Percentiles rank a stretch among this genome's conserved stretches.
Conservation (phyloP, 2,329 filamentous ascomycete genomes). For the Sordariomycetes sp. region DNA sequence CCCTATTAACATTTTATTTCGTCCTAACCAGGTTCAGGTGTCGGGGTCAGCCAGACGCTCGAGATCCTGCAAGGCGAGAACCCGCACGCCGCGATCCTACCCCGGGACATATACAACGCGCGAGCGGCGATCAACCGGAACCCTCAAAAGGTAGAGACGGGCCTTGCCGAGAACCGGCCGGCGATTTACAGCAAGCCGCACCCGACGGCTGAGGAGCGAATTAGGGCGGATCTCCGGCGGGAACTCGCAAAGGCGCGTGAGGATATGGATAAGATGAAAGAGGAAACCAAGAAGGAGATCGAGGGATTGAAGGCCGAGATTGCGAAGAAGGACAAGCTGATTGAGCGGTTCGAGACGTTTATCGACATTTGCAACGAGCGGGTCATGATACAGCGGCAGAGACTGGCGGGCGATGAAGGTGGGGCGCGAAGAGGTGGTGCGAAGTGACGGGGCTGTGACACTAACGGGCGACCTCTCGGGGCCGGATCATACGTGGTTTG, state of each 20-base stretch:
- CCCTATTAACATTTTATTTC: constrained; percentile 4
- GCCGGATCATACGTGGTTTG: neutral
- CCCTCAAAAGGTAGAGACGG: constrained; percentile 45
- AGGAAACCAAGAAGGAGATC: constrained; percentile 43
- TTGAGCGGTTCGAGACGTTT: constrained; percentile 54
- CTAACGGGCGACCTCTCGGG: neutral
- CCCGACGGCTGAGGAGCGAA: constrained; percentile 49
- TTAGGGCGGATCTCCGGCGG: constrained; percentile 45
- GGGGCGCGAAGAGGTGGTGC: constrained; percentile 3
- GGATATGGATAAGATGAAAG: constrained; percentile 39
- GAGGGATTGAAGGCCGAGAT: constrained; percentile 45
- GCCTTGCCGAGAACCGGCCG: constrained; percentile 45
- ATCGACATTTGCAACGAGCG: constrained; percentile 57
- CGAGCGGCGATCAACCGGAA: constrained; percentile 54
- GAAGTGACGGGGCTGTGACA: neutral
- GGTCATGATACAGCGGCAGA: constrained; percentile 49
- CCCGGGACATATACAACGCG: constrained; percentile 55
- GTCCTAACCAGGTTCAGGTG: constrained; percentile 31
- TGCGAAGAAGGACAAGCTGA: constrained; percentile 48
- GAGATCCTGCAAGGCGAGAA: constrained; percentile 52
- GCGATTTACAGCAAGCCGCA: constrained; percentile 55
- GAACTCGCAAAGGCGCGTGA: constrained; percentile 46
- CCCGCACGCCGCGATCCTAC: constrained; percentile 48
- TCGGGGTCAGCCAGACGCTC: constrained; percentile 52
- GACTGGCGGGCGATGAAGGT: constrained; percentile 19